Base-by-base conservation (phyloP, 345 rosid species). In the Dovyalis caffra region DNA sequence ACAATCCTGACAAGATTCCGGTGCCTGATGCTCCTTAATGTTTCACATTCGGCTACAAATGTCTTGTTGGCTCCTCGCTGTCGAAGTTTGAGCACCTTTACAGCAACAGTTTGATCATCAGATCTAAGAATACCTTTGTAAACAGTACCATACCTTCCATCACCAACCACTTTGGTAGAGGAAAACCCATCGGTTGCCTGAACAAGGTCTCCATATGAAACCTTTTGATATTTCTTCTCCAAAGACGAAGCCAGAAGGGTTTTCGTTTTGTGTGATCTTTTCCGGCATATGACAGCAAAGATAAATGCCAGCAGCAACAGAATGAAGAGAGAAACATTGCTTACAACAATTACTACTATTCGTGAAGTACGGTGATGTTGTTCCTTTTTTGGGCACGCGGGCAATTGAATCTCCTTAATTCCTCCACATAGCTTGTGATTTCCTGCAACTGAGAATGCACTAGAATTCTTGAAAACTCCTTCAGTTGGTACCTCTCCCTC, bases 1-100 rank as follows among this genome's bases (percentile, higher is more conserved):
- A 78, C 32, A 38, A 78, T 29, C 40, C 67, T 73, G 4, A 73
- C 74, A 58, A 78, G 70, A 37, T 78, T 73, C 21, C 77, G 61
- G 8, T 73, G 81, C 32, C 69, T 47, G 23, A 78, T 15, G 32
- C 49, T 60, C 21, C 25, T 23, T 14, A 78, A 68, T 8, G 67
- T 56, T 53, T 61, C 73, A 63, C 77, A 72, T 73, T 78, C 81
- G 8, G 77, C 38, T 11, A 33, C 28, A 37, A 78, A 73, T 61
- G 70, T 78, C 70, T 69, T 73, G 23, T 28, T 20, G 31, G 77
- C 81, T 9, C 77, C 77, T 4, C 57, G 21, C 8, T 49, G 23
- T 28, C 45, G 34, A 37, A 68, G 73, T 32, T 68, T 73, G 12
- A 77, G 56, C 34, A 77, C 80, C 49, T 77, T 77, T 0, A 77